Percentiles rank a stretch among this genome's conserved stretches.
These are phyloP conservation scores for Drechslerella coelobrocha DNA, from an alignment of 2,329 filamentous ascomycete species.

Conservation along the genomic window DNA sequence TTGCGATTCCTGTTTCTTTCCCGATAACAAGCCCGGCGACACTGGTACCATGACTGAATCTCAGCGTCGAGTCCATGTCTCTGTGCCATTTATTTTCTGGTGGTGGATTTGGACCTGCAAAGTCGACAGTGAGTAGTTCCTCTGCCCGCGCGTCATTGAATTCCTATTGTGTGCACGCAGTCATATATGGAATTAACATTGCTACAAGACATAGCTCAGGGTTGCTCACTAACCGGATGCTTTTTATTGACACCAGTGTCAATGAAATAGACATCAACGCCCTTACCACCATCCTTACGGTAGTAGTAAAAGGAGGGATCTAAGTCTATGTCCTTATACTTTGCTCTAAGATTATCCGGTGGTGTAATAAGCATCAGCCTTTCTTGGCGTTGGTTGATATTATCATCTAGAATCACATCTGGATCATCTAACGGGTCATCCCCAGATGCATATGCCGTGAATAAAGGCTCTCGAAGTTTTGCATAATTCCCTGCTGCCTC, in stretches of 20 bases:
- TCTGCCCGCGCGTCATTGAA: background rate
- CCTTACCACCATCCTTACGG: constrained; percentile 12
- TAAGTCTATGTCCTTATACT: background rate
- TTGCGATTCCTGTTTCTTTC: constrained; percentile 22
- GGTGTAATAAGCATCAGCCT: constrained; percentile 22
- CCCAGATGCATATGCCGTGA: constrained; percentile 9
- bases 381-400: constrained; percentile 29
- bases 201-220: background rate
- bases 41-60: constrained; percentile 37
- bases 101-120: constrained; percentile 11
- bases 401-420: background rate
- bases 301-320: constrained; percentile 12
- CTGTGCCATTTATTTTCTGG: background rate
- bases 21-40: constrained; percentile 32
- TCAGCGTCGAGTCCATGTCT: constrained; percentile 21
- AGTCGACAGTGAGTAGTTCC: background rate
- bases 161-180: constrained; percentile 13
- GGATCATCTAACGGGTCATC: background rate
- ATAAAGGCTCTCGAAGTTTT: background rate
- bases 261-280: constrained; percentile 26
- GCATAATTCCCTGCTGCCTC: constrained; percentile 1
- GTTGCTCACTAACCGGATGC: constrained; percentile 20
- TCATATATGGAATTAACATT: background rate
- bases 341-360: background rate
- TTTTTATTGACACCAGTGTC: constrained; percentile 38